These are phyloP conservation scores for Stephanodiscus minutulus DNA, from an alignment of 108 stramenopile species.

Conservation along the genomic window DNA sequence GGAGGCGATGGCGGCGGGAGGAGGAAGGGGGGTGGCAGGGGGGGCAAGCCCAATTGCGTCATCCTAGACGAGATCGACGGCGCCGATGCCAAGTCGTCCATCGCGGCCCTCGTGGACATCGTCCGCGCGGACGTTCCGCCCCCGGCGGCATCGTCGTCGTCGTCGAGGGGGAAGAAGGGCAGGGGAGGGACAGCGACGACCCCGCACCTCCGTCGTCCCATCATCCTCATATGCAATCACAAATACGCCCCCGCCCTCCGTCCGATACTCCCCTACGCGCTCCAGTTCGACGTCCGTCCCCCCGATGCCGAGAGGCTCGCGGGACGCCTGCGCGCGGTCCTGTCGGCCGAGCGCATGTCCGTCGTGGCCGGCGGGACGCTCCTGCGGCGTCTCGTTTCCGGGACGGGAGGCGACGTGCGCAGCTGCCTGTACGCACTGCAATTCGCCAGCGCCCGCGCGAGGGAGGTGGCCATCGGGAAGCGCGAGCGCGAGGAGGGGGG, in stretches of 20 bases:
- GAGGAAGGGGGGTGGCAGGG: conserved; percentile 12
- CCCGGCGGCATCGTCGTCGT: not conserved
- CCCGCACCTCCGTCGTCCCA: conserved; percentile 81
- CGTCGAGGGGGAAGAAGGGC: conserved; percentile 38
- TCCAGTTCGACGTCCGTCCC: conserved; percentile 80
- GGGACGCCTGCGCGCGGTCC: conserved; percentile 80
- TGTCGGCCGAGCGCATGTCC: conserved; percentile 65
- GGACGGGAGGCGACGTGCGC: conserved; percentile 87
- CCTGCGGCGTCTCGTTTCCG: conserved; percentile 69
- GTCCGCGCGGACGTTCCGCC: conserved; percentile 78
- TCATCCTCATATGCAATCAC: conserved; percentile 98
- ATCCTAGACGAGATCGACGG: conserved; percentile 98
- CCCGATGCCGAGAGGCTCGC: conserved; percentile 74
- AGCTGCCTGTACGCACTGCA: conserved; percentile 93
- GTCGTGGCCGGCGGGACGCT: conserved; percentile 56
- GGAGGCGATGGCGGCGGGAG: conserved; percentile 54
- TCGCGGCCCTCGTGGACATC: conserved; percentile 85
- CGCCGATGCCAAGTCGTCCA: conserved; percentile 86
- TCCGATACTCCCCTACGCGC: conserved; percentile 86
- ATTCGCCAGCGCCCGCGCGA: conserved; percentile 70
- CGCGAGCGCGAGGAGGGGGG: conserved; percentile 15
- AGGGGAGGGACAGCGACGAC: conserved; percentile 19
- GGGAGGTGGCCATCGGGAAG: conserved; percentile 45
- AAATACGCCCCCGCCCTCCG: conserved; percentile 92
- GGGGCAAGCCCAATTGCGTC: conserved; percentile 81